Conservation (phyloP, 179 eudicot species). For the Silene vulgaris region DNA sequence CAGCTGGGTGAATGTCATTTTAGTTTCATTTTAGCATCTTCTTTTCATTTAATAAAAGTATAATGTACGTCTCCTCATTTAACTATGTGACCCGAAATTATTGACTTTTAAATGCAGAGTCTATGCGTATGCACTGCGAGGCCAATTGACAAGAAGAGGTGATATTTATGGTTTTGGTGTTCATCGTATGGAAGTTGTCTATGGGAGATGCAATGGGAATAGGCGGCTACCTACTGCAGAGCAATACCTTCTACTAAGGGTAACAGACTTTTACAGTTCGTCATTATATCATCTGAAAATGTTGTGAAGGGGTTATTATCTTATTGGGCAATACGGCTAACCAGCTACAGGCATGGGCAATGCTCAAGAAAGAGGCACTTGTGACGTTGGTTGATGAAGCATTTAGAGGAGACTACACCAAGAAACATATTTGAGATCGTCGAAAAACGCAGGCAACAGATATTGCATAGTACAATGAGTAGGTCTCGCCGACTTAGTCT, state of each 20-base stretch:
- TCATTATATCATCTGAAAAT: too few species aligned
- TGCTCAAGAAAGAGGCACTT: constrained; percentile 37
- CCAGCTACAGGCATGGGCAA: constrained; percentile 48
- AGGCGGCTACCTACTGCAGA: constrained; percentile 44
- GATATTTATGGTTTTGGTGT: constrained; percentile 63
- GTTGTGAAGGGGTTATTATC: too few species aligned
- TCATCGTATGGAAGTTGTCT: constrained; percentile 58
- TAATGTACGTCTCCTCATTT: too few species aligned
- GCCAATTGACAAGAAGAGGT: constrained; percentile 56
- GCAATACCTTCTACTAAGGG: constrained; percentile 68
- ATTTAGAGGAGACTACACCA: constrained; percentile 25
- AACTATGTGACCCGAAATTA: not conserved
- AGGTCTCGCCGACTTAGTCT: too few species aligned
- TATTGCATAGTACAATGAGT: too few species aligned
- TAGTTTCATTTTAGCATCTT: not conserved
- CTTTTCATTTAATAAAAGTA: too few species aligned
- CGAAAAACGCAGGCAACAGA: too few species aligned
- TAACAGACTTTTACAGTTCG: constrained; percentile 27
- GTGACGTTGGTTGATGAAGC: constrained; percentile 41
- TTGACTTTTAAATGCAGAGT: constrained; percentile 38
- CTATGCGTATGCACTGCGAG: constrained; percentile 60
- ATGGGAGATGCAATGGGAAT: constrained; percentile 52
- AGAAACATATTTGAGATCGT: too few species aligned
- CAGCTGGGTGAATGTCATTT: too few species aligned
- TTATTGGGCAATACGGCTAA: too few species aligned